Conservation (phyloP, 2,329 filamentous ascomycete genomes). For the Alternaria atra region DNA sequence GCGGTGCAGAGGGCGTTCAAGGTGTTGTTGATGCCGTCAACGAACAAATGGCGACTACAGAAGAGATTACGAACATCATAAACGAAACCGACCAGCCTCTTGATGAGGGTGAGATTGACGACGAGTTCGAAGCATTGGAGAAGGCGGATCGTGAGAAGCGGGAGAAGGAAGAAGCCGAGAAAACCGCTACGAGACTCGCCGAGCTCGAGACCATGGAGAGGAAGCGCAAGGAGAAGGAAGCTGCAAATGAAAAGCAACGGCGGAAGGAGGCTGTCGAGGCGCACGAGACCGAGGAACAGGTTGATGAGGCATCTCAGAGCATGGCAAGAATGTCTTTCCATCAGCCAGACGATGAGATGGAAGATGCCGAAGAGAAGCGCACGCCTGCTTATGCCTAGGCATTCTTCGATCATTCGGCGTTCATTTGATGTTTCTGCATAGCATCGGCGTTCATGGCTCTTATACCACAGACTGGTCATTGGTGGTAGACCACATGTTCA, state of each 20-base stretch:
- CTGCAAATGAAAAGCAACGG: constrained; percentile 60
- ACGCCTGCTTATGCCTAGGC: constrained; percentile 25
- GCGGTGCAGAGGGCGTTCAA: constrained; percentile 78
- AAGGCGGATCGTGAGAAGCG: constrained; percentile 77
- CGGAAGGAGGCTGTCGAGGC: constrained; percentile 32
- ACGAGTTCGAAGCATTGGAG: constrained; percentile 83
- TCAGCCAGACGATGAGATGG: constrained; percentile 33
- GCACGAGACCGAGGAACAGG: constrained; percentile 17
- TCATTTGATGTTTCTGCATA: constrained; percentile 22
- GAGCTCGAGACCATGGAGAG: constrained; percentile 47
- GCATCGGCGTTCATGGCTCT: constrained; percentile 26
- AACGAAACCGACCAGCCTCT: constrained; percentile 66
- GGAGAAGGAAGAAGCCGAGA: constrained; percentile 66
- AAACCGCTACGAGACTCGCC: constrained; percentile 57
- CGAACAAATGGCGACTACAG: constrained; percentile 76
- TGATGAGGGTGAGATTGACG: constrained; percentile 86
- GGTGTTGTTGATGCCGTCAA: constrained; percentile 77
- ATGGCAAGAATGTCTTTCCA: constrained; percentile 32
- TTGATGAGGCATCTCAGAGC: constrained; percentile 29
- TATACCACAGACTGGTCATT: background rate
- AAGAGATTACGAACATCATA: constrained; percentile 82
- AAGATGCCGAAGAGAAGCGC: constrained; percentile 17
- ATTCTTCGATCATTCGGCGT: background rate
- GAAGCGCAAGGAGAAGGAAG: constrained; percentile 49
- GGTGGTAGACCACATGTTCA: background rate